Conservation (phyloP, 106 monocot genomes). For the Xerophyta viscosa region DNA sequence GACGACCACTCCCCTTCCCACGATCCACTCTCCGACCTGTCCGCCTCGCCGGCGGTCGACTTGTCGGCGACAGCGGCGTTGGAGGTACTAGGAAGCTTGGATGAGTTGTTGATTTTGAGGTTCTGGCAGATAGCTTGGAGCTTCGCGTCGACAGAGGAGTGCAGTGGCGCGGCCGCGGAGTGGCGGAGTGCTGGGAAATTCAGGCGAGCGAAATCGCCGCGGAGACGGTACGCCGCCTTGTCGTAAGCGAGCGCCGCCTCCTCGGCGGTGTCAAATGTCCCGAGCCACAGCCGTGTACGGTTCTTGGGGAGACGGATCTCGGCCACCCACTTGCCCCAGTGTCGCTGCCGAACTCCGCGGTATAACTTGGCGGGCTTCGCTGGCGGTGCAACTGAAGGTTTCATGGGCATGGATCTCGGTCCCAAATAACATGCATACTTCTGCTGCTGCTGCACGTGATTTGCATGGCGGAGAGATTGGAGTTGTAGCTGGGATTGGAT, state of each 20-base stretch:
- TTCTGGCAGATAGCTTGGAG: slow-evolving; percentile 35
- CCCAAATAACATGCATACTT: slow-evolving; percentile 11
- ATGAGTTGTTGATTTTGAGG: slow-evolving; percentile 2
- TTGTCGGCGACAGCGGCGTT: no score
- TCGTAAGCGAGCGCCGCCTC: slow-evolving; percentile 68
- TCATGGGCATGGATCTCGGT: slow-evolving; percentile 27
- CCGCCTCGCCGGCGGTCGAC: no score
- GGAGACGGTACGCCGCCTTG: slow-evolving; percentile 48
- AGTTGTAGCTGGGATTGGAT: slow-evolving; percentile 33
- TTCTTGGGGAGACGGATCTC: slow-evolving; percentile 66
- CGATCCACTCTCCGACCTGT: slow-evolving; percentile 12
- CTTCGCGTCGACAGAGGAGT: slow-evolving; percentile 43
- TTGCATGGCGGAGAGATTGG: no score
- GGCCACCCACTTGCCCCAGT: slow-evolving; percentile 82
- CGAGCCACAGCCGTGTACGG: slow-evolving; percentile 66
- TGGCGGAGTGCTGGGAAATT: slow-evolving; percentile 49
- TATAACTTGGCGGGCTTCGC: slow-evolving; percentile 44
- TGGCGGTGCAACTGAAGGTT: slow-evolving; percentile 11
- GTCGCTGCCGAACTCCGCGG: slow-evolving; percentile 72
- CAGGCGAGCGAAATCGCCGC: slow-evolving; percentile 56
- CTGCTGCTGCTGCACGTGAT: no score
- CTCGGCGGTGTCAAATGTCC: slow-evolving; percentile 69
- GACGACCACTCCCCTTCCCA: slow-evolving; percentile 7
- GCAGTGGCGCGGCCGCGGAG: slow-evolving; percentile 7
- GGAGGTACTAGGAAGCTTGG: neutral